Percentiles rank a stretch among this genome's conserved stretches.
Evolutionary conservation across 176 grass and related monocot genomes (phyloP).

Genomic region (Triticum monococcum): DNA sequence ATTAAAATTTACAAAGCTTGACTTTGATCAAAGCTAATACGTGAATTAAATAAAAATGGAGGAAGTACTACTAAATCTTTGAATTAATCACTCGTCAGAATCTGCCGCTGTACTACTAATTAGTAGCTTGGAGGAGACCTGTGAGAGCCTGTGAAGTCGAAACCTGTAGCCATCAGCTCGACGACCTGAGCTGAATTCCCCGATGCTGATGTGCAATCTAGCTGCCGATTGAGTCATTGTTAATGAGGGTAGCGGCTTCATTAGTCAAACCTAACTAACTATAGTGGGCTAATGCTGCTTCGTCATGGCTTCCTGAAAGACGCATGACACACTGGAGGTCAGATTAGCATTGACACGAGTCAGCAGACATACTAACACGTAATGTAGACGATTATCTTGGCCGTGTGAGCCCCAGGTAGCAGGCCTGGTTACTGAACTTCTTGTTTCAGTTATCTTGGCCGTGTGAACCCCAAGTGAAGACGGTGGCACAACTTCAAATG

Average conservation of each 20-base stretch:
- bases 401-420: neutral
- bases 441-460: neutral
- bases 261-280: neutral
- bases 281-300: neutral
- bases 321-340: neutral
- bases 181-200: neutral
- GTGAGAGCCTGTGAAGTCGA: neutral
- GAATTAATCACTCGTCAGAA: neutral
- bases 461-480: no score
- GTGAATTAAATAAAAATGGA: no score
- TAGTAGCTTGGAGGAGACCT: neutral
- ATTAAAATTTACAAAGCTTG: no score
- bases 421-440: no score
- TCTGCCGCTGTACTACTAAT: neutral
- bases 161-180: neutral
- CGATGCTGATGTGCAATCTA: neutral
- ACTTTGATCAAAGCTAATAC: no score
- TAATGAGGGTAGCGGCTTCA: neutral
- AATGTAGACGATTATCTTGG: neutral
- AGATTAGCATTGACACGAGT: neutral
- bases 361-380: neutral
- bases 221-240: neutral
- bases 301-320: neutral
- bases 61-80: neutral
- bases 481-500: no score